Conservation (phyloP, 305 asterid species). For the Fraxinus baroniana region DNA sequence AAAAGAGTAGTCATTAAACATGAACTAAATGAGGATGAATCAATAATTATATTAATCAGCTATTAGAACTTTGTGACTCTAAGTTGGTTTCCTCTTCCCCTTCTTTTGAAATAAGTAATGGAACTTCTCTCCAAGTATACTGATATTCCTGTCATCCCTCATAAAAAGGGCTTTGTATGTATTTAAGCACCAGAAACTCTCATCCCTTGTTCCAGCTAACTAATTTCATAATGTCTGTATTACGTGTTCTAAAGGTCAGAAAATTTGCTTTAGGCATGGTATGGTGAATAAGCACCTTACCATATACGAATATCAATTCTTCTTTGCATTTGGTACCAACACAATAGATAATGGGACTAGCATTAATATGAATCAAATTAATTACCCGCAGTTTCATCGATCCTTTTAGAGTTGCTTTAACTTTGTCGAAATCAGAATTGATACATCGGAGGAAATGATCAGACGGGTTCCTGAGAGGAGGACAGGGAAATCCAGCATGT, state of each 20-base stretch:
- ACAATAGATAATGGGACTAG: neutral
- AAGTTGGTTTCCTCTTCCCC: neutral
- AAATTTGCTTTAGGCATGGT: neutral
- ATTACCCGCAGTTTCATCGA: constrained; percentile 88
- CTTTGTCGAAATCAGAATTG: constrained; percentile 91
- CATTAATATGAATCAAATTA: constrained; percentile 21
- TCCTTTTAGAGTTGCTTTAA: constrained; percentile 93
- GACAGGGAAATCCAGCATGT: constrained; percentile 94
- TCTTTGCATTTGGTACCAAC: neutral
- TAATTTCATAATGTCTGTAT: neutral
- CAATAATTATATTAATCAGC: neutral
- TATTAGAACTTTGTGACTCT: neutral
- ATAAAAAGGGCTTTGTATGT: neutral
- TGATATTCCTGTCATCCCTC: neutral
- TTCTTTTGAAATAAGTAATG: neutral
- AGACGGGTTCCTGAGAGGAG: constrained; percentile 84
- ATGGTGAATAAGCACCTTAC: neutral
- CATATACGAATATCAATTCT: neutral
- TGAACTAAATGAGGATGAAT: neutral
- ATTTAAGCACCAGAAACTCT: neutral
- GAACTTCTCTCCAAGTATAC: neutral
- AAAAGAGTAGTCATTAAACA: neutral
- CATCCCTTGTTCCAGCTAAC: neutral
- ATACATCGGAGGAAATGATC: constrained; percentile 93
- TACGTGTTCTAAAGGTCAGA: neutral